A percentile compares a stretch with the other conserved stretches of the same genome.
Conservation (phyloP, 768 basidiomycete genomes). For the Agaricus blazei region DNA sequence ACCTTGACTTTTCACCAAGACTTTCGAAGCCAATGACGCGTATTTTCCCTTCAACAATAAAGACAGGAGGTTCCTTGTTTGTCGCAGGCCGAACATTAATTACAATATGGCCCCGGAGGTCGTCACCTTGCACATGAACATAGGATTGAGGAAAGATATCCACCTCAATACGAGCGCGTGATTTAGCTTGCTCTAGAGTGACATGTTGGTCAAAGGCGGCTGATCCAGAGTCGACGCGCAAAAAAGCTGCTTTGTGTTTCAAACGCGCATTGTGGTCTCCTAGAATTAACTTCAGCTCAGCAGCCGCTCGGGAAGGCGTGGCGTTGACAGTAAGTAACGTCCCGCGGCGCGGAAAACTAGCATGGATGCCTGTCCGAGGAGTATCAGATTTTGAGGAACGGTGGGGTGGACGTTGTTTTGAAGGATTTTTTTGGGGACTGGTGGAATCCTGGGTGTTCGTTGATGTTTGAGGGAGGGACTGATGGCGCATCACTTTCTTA, state of each 20-base stretch:
- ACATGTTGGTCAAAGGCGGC: slow-evolving; percentile 24
- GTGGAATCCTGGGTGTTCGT: neutral
- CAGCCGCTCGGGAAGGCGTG: slow-evolving; percentile 42
- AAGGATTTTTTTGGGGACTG: neutral
- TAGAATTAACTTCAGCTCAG: slow-evolving; percentile 57
- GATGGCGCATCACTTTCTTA: neutral
- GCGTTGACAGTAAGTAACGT: slow-evolving; percentile 52
- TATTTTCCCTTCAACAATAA: slow-evolving; percentile 71
- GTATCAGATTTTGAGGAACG: neutral
- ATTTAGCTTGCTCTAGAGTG: slow-evolving; percentile 65
- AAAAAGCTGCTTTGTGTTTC: slow-evolving; percentile 45
- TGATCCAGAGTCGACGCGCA: slow-evolving; percentile 23
- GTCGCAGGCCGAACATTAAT: slow-evolving; percentile 53
- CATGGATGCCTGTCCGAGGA: neutral
- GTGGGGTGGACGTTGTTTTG: neutral
- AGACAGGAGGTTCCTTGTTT: slow-evolving; percentile 52
- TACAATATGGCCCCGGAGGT: slow-evolving; percentile 64
- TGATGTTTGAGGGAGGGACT: neutral
- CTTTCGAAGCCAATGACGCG: slow-evolving; percentile 85
- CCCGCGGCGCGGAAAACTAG: neutral
- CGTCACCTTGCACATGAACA: slow-evolving; percentile 74
- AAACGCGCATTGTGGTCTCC: slow-evolving; percentile 57
- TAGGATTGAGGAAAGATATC: slow-evolving; percentile 77
- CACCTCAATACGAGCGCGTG: slow-evolving; percentile 72
- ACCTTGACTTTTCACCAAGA: slow-evolving; percentile 51